Conservation (phyloP, 1,284 basidiomycete species). For the Ceratorhiza oryzae-sativae region DNA sequence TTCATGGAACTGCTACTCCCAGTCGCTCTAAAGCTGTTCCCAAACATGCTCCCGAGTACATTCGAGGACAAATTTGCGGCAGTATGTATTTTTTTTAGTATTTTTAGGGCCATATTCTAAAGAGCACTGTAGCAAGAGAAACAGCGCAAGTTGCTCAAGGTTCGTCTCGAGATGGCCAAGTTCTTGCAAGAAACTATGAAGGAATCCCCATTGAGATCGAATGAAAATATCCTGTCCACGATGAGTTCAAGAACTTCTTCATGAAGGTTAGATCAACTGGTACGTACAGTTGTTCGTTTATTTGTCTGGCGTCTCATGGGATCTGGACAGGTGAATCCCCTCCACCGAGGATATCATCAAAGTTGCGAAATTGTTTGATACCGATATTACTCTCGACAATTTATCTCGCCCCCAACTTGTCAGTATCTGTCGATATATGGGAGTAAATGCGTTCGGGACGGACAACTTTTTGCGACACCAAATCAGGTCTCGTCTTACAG, state of each 20-base stretch:
- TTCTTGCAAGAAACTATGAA: conserved; percentile 97
- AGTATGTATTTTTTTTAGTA: conserved; percentile 56
- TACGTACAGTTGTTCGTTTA: conserved; percentile 11
- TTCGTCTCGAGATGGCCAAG: conserved; percentile 98
- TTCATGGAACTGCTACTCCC: conserved; percentile 99
- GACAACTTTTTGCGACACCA: conserved; percentile 98
- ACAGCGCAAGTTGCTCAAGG: conserved; percentile 91
- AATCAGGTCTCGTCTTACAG: conserved; percentile 84
- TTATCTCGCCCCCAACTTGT: conserved; percentile 96
- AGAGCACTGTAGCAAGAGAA: conserved; percentile 82
- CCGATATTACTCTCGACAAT: conserved; percentile 98
- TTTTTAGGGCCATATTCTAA: neutral
- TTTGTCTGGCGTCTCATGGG: conserved; percentile 13
- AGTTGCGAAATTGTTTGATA: conserved; percentile 96
- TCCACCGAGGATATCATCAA: conserved; percentile 88
- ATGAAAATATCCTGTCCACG: conserved; percentile 87
- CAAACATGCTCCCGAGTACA: conserved; percentile 98
- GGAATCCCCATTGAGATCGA: conserved; percentile 92
- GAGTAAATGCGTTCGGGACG: conserved; percentile 97
- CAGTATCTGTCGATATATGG: conserved; percentile 98
- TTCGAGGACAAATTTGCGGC: conserved; percentile 97
- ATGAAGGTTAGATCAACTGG: conserved; percentile 70
- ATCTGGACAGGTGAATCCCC: conserved; percentile 77
- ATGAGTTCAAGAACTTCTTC: conserved; percentile 99
- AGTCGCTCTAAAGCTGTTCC: conserved; percentile 96